Evolutionary conservation across 1,284 basidiomycete species (phyloP).

Genomic region (Austropuccinia psidii): DNA sequence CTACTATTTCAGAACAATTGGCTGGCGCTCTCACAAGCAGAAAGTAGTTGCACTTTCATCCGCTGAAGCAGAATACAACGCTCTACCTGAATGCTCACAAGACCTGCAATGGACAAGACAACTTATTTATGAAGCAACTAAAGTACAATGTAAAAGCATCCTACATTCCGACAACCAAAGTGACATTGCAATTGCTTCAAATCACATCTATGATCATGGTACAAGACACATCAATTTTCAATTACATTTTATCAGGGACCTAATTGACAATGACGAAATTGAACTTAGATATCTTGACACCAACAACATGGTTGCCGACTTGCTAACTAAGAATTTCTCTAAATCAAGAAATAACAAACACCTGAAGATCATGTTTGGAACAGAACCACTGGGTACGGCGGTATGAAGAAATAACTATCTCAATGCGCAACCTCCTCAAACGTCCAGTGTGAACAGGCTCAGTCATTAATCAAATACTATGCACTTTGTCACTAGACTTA

Average conservation of each 20-base stretch:
- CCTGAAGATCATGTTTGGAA: background rate
- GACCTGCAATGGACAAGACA: background rate
- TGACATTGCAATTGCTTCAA: background rate
- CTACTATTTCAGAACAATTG: background rate
- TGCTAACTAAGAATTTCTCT: slow-evolving; percentile 7
- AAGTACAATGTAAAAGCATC: background rate
- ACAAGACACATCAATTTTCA: background rate
- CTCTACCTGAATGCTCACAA: background rate
- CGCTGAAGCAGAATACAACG: background rate
- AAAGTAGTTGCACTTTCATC: background rate
- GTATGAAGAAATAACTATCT: too few species aligned
- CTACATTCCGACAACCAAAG: background rate
- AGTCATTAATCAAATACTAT: too few species aligned
- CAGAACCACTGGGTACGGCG: too few species aligned
- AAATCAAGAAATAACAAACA: background rate
- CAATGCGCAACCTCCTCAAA: too few species aligned
- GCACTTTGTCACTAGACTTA: too few species aligned
- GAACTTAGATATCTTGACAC: background rate
- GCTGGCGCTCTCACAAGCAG: background rate
- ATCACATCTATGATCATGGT: background rate
- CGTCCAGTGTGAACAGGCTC: too few species aligned
- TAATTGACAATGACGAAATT: background rate
- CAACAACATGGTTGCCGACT: background rate
- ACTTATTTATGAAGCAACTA: background rate
- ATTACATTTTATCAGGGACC: background rate